Conservation (phyloP, 176 grass and related monocot species). For the Oryza meyeriana region DNA sequence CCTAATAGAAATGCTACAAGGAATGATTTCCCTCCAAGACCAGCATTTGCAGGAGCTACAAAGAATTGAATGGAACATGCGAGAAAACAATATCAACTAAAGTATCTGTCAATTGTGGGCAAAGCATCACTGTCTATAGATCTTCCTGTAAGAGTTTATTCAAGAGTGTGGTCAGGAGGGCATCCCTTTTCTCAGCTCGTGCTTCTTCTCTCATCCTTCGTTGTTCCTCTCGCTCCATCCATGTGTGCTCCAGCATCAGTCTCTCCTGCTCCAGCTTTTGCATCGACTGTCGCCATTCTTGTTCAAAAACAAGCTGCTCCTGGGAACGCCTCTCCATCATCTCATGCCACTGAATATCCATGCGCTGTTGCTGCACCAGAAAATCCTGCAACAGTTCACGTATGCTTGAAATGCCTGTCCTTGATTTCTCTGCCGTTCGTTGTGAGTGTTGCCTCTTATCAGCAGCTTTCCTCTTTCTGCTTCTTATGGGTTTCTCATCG, state of each 20-base stretch:
- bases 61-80: slow-evolving; percentile 39
- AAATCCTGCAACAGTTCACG: slow-evolving; percentile 76
- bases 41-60: slow-evolving; percentile 33
- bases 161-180: slow-evolving; percentile 38
- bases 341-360: slow-evolving; percentile 71
- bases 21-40: slow-evolving; percentile 23
- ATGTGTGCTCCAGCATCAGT: slow-evolving; percentile 71
- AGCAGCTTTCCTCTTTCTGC: slow-evolving; percentile 46
- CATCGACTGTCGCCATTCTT: slow-evolving; percentile 78
- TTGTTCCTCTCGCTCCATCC: slow-evolving; percentile 71
- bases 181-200: slow-evolving; percentile 59
- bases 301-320: slow-evolving; percentile 68
- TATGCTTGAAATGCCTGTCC: slow-evolving; percentile 37
- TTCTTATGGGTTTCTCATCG: slow-evolving; percentile 43
- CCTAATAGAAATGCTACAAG: slow-evolving; percentile 15
- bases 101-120: slow-evolving; percentile 11
- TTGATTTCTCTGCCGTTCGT: slow-evolving; percentile 22
- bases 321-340: slow-evolving; percentile 55
- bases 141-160: slow-evolving; percentile 60
- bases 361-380: slow-evolving; percentile 64
- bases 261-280: slow-evolving; percentile 84
- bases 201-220: slow-evolving; percentile 50
- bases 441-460: slow-evolving; percentile 40
- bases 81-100: slow-evolving; percentile 23
- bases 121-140: slow-evolving; percentile 22